Evolutionary conservation across 2,329 filamentous ascomycete species (phyloP).

Genomic region (Aschersonia sp.): DNA sequence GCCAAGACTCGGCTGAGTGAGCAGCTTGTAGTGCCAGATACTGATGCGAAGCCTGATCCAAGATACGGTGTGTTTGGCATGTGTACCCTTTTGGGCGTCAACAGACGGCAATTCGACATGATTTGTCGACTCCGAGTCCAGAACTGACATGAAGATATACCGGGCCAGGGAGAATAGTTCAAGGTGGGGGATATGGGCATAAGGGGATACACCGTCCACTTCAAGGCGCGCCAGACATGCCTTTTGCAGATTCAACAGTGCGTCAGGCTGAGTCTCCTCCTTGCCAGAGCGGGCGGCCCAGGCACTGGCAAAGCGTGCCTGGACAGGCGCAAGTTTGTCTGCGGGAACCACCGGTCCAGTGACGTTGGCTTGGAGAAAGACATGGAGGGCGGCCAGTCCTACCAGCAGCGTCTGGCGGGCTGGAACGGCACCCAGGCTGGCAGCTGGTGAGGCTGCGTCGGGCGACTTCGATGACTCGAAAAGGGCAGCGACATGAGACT

Average conservation of each 20-base stretch:
- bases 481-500: slow-evolving; percentile 2
- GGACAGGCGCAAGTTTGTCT: slow-evolving; percentile 12
- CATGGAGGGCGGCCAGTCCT: slow-evolving; percentile 38
- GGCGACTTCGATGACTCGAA: not conserved
- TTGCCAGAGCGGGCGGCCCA: slow-evolving; percentile 10
- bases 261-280: not conserved
- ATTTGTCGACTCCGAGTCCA: slow-evolving; percentile 9
- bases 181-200: slow-evolving; percentile 68
- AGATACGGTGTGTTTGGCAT: slow-evolving; percentile 28
- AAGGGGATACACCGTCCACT: slow-evolving; percentile 75
- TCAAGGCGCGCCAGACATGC: slow-evolving; percentile 54
- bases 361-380: slow-evolving; percentile 76
- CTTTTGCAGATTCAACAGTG: slow-evolving; percentile 29
- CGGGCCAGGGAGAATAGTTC: slow-evolving; percentile 69
- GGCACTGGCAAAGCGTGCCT: slow-evolving; percentile 24
- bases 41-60: slow-evolving; percentile 60
- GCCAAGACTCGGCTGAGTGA: slow-evolving; percentile 40
- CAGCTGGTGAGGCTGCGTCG: not conserved
- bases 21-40: slow-evolving; percentile 51
- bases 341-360: slow-evolving; percentile 63
- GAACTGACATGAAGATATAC: slow-evolving; percentile 24
- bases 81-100: slow-evolving; percentile 1
- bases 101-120: slow-evolving; percentile 11
- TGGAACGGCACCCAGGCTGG: slow-evolving; percentile 1
- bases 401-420: slow-evolving; percentile 11